Percentiles rank a stretch among this genome's conserved stretches.
Conservation (phyloP, 345 rosid species). For the Gossypium rotundifolium region DNA sequence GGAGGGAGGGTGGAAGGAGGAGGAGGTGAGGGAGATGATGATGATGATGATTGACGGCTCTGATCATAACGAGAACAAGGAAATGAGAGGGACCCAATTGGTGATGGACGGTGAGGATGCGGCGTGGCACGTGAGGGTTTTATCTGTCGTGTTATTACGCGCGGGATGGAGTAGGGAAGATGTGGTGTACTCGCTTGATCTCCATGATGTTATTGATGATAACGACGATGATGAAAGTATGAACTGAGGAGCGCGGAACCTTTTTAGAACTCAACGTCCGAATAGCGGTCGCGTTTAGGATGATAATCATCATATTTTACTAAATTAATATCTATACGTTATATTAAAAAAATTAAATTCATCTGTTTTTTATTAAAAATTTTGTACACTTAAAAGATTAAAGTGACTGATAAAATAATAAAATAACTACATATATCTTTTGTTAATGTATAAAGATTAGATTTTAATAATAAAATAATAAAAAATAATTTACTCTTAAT, state of each 20-base stretch:
- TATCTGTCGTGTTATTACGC: slow-evolving; percentile 31
- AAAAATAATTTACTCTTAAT: no score
- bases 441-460: rapidly evolving
- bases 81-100: not conserved
- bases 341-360: no score
- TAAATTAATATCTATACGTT: no score
- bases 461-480: no score
- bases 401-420: no score
- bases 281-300: not conserved
- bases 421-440: no score
- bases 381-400: no score
- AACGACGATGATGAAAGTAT: not conserved
- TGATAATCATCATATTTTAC: not conserved
- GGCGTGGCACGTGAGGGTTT: slow-evolving; percentile 21
- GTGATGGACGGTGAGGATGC: slow-evolving; percentile 12
- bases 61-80: slow-evolving; percentile 14
- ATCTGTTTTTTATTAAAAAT: no score
- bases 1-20: slow-evolving; percentile 81
- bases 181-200: slow-evolving; percentile 48
- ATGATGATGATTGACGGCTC: slow-evolving; percentile 33
- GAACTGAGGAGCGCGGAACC: not conserved
- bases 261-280: not conserved
- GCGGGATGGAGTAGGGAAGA: slow-evolving; percentile 63
- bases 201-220: slow-evolving; percentile 16
- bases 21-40: slow-evolving; percentile 79